Evolutionary conservation across 306 rosid species (phyloP).

Genomic region (Coriaria nepalensis): DNA sequence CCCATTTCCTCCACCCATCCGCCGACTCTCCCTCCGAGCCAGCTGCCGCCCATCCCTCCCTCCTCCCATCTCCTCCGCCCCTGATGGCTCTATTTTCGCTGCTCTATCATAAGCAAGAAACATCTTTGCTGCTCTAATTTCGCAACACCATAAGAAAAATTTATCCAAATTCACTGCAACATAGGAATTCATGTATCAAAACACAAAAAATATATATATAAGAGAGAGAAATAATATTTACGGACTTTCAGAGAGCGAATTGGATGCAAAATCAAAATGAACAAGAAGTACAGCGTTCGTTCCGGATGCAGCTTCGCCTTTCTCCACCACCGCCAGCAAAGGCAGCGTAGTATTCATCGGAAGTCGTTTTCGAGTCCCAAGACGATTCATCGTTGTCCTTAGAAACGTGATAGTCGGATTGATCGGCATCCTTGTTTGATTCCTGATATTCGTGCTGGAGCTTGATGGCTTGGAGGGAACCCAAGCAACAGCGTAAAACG

Average conservation of each 20-base stretch:
- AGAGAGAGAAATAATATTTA: constrained; percentile 10
- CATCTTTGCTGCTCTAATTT: too few relatives aligned
- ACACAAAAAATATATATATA: neutral
- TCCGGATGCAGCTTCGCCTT: constrained; percentile 71
- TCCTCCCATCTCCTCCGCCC: too few relatives aligned
- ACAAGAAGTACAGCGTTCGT: constrained; percentile 37
- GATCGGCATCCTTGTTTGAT: constrained; percentile 3
- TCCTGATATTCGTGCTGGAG: constrained; percentile 10
- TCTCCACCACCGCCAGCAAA: constrained; percentile 88
- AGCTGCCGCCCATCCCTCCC: too few relatives aligned
- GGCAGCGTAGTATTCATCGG: constrained; percentile 31
- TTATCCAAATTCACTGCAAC: too few relatives aligned
- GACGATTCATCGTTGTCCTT: constrained; percentile 11
- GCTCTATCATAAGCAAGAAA: too few relatives aligned
- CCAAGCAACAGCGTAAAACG: constrained; percentile 69
- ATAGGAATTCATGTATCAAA: too few relatives aligned
- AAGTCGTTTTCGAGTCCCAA: constrained; percentile 9
- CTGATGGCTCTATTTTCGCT: too few relatives aligned
- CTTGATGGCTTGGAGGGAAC: constrained; percentile 22
- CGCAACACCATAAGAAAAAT: too few relatives aligned
- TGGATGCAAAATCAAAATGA: constrained; percentile 38
- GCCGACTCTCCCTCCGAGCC: too few relatives aligned
- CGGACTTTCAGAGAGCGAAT: constrained; percentile 53
- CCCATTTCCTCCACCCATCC: too few relatives aligned
- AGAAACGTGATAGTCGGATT: constrained; percentile 24